Evolutionary conservation across 164 flowering plant species (phyloP), one percentile per base, ranked within the genome.

Genomic region (Santalum album): DNA sequence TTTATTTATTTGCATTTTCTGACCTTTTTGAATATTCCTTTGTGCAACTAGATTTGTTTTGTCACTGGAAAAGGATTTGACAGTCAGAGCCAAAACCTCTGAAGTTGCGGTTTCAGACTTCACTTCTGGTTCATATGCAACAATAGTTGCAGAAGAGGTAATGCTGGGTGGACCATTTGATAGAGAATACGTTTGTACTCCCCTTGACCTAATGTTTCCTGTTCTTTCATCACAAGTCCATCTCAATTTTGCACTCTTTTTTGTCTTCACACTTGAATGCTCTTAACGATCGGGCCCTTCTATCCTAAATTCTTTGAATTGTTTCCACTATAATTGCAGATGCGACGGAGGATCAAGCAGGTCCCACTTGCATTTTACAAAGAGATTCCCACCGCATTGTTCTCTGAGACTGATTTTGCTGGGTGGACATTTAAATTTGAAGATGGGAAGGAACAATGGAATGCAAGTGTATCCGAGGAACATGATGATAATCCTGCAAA

Each of bases 301-400:
- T 15, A 38, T 38, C 9, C 16, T 3, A 11, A 38, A 38, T 15
- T 38, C 17, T 15, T 38, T 38, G 16, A 15, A 38, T 38, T 38
- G 14, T 38, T 12, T 16, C 14, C 47, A 16, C 12, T 24, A 16
- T 18, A 35, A 42, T 58, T 69, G 57, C 87, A 92, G 99, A 80
- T 84, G 3, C 59, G 86, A 34, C 55, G 91, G 58, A 79, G 92
- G 68, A 73, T 87, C 19, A 94, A 94, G 62, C 88, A 83, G 77
- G 96, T 87, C 15, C 90, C 99, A 2, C 68, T 87, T 34, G 99
- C 99, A 67, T 82, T 83, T 66, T 82, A 90, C 65, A 78, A 74
- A 68, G 63, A 78, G 43, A 67, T 65, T 18, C 97, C 97, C 7
- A 63, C 87, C n/a, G 61, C 65, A 43, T 69, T 94, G 65, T 85